Evolutionary conservation across 192 early-diverging fungal genomes (phyloP), one percentile per base, ranked within the genome.

Genomic region (Coemansia sp.): DNA sequence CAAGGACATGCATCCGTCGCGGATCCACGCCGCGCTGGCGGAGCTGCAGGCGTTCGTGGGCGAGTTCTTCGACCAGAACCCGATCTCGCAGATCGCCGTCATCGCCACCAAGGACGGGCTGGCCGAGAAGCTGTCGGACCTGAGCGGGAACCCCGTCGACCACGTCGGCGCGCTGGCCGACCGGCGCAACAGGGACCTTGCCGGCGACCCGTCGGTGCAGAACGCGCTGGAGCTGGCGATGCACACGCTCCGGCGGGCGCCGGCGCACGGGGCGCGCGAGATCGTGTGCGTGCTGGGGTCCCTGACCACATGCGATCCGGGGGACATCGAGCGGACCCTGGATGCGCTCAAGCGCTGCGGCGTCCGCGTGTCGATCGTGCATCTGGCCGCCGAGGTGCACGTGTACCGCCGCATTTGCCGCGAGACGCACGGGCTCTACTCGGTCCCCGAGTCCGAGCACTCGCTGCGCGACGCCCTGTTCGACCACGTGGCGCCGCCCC

Each of bases 41-140:
- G 82, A 89, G 49, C 74, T 87, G 5, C 89, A 89, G 78, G 86
- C 45, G 21, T 99, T 94, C 68, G 77, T 96, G 4, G 67, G 69
- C n/a, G 96, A 98, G 71, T 99, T 89, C 72, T 94, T 96, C 74
- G 94, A 96, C 82, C 94, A 96, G 71, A 99, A 99, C 72, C 96
- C 97, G 1, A 90, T 99, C 23, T 91, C 91, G 9, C 93, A 93
- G 77, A 81, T 98, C 32, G 89, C 92, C 12, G 72, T 99, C 4
- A 86, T 98, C 12, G 85, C 88, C 3, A 96, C 92, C 6, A 85
- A 90, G 56, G 93, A 98, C 72, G 93, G 92, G 40, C 70, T 94
- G 59, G 94, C 94, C 1, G 93, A 97, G 72, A 89, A 88, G 72
- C 43, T 94, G 59, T 89, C 92, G 7, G 96, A 97, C n/a, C 68